Percentiles rank a stretch among this genome's conserved stretches.
phyloP scores from a whole-genome alignment of 345 rosid genomes.

The Erucastrum elatum region DNA sequence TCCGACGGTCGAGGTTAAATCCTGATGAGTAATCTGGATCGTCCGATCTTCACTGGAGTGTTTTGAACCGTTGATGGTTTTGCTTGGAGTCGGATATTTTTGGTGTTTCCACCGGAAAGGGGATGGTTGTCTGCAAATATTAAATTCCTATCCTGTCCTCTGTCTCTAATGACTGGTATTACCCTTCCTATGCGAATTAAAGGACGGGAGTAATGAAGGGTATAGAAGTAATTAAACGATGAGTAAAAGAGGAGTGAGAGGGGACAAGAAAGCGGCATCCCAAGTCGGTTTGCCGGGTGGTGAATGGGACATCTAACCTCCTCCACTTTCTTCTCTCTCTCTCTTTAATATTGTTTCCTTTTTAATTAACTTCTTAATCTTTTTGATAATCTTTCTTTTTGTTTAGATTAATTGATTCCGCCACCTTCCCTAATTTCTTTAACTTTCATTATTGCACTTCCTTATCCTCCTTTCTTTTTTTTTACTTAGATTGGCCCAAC shows the following conservation, averaged over 20 bases:
- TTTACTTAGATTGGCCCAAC: conserved; percentile 34
- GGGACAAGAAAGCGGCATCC: conserved; percentile 49
- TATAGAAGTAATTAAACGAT: neutral
- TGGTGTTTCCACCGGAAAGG: conserved; percentile 31
- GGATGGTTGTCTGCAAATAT: conserved; percentile 39
- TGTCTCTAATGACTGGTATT: neutral
- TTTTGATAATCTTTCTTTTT: neutral
- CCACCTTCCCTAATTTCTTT: conserved; percentile 22
- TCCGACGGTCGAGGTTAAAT: conserved; percentile 24
- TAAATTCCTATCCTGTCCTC: conserved; percentile 27
- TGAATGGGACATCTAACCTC: conserved; percentile 48
- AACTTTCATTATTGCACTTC: conserved; percentile 27
- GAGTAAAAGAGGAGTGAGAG: conserved; percentile 28
- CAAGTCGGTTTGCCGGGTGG: conserved; percentile 47
- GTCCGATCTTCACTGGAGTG: neutral
- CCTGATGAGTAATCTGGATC: neutral
- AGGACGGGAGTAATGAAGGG: neutral
- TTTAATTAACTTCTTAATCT: conserved; percentile 15
- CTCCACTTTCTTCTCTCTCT: conserved; percentile 35
- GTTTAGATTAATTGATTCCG: neutral
- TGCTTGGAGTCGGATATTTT: conserved; percentile 32
- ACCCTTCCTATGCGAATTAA: neutral
- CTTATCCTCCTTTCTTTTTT: conserved; percentile 2
- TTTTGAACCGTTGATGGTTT: conserved; percentile 18
- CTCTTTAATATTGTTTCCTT: neutral